Base-by-base conservation (phyloP, 2,329 filamentous ascomycete genomes). In the Colletotrichum sansevieriae region DNA sequence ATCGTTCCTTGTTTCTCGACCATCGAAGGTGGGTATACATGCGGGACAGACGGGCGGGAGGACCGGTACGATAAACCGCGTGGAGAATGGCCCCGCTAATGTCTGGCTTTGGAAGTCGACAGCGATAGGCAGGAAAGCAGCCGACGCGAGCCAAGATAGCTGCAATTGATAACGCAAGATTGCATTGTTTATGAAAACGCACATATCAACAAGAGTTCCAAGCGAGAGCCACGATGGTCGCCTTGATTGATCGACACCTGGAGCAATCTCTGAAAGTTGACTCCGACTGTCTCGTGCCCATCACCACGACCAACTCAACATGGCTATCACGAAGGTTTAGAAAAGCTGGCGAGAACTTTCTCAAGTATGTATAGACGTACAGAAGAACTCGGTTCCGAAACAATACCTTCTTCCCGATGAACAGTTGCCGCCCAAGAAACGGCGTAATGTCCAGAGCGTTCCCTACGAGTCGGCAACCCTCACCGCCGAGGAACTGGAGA, bases 401-500 rank as follows among this genome's bases (percentile, higher is more conserved):
- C 84, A 90, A 73, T 91, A 87, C 83, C 79, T 82, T 60, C 83
- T 91, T 9, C 86, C 88, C 0, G 74, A 76, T 4, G 75, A 83
- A 54, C 76, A 88, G 49, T 72, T 90, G 0, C 88, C 89, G 2
- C 80, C 84, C 1, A 81, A 83, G 0, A 79, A 82, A 29, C 83
- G 87, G 72, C 78, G 84, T 55, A 83, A 91, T 73, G 85, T 91
- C 8, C 87, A 84, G 1, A 72, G 72, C 9, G 89, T 89, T 76
- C 87, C 89, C 73, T 73, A 79, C 51, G 75, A 74, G 0, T 91
- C 88, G 1, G 87, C 87, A 1, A 89, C 88, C 82, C 88, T 92
- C 70, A 87, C 82, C 0, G 1, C 57, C 0, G 75, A 81, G 20
- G 81, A 83, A 71, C 73, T 82, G 1, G 70, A 71, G 52, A 82